phyloP scores from a whole-genome alignment of 352 stramenopile species.

The Globisporangium megalacanthum region DNA sequence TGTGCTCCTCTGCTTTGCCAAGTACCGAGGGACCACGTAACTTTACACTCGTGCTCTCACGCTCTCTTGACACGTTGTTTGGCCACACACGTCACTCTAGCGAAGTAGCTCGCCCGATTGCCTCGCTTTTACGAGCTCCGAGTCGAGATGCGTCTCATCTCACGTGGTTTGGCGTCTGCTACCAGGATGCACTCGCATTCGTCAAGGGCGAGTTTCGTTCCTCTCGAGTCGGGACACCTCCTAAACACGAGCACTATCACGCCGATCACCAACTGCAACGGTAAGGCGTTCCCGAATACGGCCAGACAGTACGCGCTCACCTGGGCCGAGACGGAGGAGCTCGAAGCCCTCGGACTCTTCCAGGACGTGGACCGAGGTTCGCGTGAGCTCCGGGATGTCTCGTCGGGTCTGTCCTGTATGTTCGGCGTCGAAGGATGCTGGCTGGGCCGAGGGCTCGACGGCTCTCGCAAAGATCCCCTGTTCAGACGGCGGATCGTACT shows the following conservation, averaged over 20 bases:
- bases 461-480: neutral
- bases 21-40: conserved; percentile 2
- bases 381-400: too few relatives aligned
- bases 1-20: conserved; percentile 6
- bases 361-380: neutral
- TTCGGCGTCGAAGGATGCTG: too few relatives aligned
- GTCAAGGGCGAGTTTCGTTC: neutral
- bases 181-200: neutral
- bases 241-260: neutral
- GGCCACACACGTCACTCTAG: too few relatives aligned
- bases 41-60: too few relatives aligned
- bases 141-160: neutral
- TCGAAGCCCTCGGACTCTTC: too few relatives aligned
- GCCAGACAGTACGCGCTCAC: too few relatives aligned
- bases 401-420: too few relatives aligned
- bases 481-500: neutral
- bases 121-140: neutral
- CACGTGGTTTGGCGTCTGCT: neutral
- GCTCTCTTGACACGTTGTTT: too few relatives aligned
- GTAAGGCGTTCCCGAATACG: neutral
- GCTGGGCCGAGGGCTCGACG: too few relatives aligned
- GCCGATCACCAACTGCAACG: neutral
- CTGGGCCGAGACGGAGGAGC: too few relatives aligned
- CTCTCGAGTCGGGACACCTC: neutral
- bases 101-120: too few relatives aligned